These are phyloP conservation scores for Myriosclerotinia scirpicola DNA, from an alignment of 2,329 filamentous ascomycete genomes.

Conservation along the genomic window DNA sequence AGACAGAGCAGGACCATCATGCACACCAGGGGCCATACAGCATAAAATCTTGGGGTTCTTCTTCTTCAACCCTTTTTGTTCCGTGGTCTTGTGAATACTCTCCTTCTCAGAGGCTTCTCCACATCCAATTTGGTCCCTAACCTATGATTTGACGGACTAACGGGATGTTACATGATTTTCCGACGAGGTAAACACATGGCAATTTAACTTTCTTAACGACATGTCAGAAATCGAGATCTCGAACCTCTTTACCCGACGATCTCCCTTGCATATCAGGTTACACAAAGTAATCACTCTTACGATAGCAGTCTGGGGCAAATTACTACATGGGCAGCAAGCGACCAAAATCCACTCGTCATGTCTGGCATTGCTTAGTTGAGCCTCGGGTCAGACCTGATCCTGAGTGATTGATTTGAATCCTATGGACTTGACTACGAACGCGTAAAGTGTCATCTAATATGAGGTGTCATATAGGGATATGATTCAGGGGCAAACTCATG, in stretches of 20 bases:
- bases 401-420: conserved; percentile 4
- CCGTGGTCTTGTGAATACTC: neutral
- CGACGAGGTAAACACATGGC: conserved; percentile 4
- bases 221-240: conserved; percentile 23
- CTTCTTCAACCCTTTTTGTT: neutral
- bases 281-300: conserved; percentile 16
- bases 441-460: conserved; percentile 22
- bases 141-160: conserved; percentile 1
- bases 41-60: conserved; percentile 5
- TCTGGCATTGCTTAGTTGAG: neutral
- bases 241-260: conserved; percentile 9
- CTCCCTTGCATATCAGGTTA: conserved; percentile 21
- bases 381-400: conserved; percentile 2
- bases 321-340: neutral
- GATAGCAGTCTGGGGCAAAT: conserved; percentile 15
- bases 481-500: conserved; percentile 12
- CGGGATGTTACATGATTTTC: conserved; percentile 9
- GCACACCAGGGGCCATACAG: conserved; percentile 20
- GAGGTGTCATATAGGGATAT: conserved; percentile 12
- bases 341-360: neutral
- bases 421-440: conserved; percentile 16
- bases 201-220: conserved; percentile 15
- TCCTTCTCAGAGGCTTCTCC: neutral
- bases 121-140: neutral
- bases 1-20: neutral